Percentiles rank a stretch among this genome's conserved stretches.
Evolutionary conservation across 306 rosid species (phyloP).

Genomic region (cucumber (Cucumis sativus)): DNA sequence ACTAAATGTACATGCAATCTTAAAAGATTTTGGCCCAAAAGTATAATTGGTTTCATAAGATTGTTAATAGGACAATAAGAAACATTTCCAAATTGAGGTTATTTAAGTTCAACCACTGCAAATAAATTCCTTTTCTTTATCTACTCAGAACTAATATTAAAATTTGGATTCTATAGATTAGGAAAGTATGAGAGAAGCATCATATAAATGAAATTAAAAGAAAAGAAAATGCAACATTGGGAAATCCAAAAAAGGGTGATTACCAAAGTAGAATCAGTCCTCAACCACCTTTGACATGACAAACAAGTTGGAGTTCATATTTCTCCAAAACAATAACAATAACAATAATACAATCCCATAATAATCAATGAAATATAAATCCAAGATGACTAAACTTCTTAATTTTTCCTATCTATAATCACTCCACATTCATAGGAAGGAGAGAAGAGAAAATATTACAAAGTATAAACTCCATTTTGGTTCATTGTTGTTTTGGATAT

Average conservation of each 20-base stretch:
- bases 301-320: no score
- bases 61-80: no score
- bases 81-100: no score
- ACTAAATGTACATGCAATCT: no score
- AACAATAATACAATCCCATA: neutral
- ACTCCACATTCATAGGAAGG: neutral
- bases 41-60: no score
- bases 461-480: neutral
- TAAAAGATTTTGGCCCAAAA: no score
- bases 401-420: neutral
- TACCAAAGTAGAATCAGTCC: neutral
- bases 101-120: no score
- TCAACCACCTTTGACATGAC: neutral
- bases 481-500: neutral
- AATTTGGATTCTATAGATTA: no score
- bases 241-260: neutral
- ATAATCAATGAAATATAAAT: neutral
- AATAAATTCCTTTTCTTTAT: no score
- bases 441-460: neutral
- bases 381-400: neutral
- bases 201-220: neutral
- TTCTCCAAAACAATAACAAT: no score
- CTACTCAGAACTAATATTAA: no score
- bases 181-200: neutral
- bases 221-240: neutral